phyloP scores from a whole-genome alignment of 331 rosid species.

The Cydonia oblonga region DNA sequence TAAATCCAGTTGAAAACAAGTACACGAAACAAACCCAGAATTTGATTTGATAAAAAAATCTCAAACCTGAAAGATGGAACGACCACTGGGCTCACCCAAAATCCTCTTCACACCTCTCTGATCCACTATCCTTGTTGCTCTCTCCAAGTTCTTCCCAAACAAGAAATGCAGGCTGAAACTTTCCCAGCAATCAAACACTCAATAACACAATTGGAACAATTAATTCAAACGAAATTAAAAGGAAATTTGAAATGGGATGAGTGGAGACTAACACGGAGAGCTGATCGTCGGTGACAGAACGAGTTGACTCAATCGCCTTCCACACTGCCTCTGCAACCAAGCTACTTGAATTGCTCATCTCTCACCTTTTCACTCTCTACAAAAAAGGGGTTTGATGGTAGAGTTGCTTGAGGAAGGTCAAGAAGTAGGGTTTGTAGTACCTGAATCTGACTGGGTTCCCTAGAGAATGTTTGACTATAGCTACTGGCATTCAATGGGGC shows the following conservation, averaged over 20 bases:
- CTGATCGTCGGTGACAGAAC: conserved; percentile 37
- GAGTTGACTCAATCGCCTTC: conserved; percentile 28
- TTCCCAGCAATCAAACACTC: background rate
- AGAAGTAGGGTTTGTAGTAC: background rate
- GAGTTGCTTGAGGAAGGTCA: background rate
- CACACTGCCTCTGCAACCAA: conserved; percentile 39
- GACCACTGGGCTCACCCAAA: conserved; percentile 59
- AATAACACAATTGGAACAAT: background rate
- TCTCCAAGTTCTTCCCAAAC: conserved; percentile 86
- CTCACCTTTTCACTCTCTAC: background rate
- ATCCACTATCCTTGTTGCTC: conserved; percentile 76
- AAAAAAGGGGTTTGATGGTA: background rate
- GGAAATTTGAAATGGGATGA: background rate
- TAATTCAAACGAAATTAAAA: no score
- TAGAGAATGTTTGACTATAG: background rate
- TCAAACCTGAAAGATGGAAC: conserved; percentile 73
- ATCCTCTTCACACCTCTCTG: conserved; percentile 74
- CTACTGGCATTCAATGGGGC: background rate
- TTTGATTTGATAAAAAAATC: background rate
- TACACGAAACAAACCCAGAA: background rate
- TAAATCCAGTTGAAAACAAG: background rate
- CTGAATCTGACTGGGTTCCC: background rate
- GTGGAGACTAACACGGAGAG: conserved; percentile 35
- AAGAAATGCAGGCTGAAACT: conserved; percentile 65
- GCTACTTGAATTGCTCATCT: conserved; percentile 25